Percentiles rank a stretch among this genome's conserved stretches.
phyloP scores from a whole-genome alignment of 768 basidiomycete genomes.

The Serendipita sp. region DNA sequence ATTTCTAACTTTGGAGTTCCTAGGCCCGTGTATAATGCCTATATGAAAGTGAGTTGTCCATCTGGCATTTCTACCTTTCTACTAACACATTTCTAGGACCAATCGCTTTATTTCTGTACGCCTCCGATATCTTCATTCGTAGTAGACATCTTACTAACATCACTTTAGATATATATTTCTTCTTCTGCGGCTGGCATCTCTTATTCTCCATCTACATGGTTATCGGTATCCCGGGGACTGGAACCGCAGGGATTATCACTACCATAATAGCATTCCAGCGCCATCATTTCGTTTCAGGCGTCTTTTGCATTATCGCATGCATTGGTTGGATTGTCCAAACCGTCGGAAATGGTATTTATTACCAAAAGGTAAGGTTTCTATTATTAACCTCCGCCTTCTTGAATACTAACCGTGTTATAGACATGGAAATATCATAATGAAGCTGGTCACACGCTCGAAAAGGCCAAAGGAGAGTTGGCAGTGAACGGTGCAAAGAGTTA shows the following conservation, averaged over 20 bases:
- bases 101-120: constrained; percentile 86
- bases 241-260: constrained; percentile 89
- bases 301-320: constrained; percentile 67
- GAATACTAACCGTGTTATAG: not conserved
- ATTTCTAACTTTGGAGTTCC: constrained; percentile 5
- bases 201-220: constrained; percentile 89
- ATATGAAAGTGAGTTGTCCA: constrained; percentile 65
- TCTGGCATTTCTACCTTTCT: constrained; percentile 8
- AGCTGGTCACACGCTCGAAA: constrained; percentile 77
- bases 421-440: constrained; percentile 21
- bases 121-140: not conserved
- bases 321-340: constrained; percentile 82
- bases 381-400: not conserved
- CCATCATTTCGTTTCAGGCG: constrained; percentile 59
- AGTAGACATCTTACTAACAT: not conserved
- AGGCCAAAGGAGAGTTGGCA: constrained; percentile 76
- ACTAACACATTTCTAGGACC: constrained; percentile 41
- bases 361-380: constrained; percentile 39
- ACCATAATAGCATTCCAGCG: constrained; percentile 66
- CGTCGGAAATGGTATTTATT: constrained; percentile 63
- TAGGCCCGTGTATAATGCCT: constrained; percentile 93
- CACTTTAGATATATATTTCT: constrained; percentile 75
- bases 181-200: constrained; percentile 92
- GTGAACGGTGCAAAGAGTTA: constrained; percentile 76
- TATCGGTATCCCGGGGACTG: constrained; percentile 87